These are phyloP conservation scores for Calonectria hawksworthii DNA, from an alignment of 2,329 filamentous ascomycete genomes.

Conservation along the genomic window DNA sequence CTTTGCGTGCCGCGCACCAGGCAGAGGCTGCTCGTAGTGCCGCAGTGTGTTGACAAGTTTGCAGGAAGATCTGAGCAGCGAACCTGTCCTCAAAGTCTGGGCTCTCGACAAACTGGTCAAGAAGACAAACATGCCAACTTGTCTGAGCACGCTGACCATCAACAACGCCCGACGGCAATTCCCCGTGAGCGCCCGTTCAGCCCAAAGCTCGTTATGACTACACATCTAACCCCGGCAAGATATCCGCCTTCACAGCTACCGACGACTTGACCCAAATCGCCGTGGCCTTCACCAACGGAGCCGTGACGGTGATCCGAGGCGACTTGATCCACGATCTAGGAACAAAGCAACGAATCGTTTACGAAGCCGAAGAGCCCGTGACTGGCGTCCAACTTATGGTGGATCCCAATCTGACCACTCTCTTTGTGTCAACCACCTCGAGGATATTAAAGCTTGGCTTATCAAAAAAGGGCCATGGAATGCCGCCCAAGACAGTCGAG, in stretches of 20 bases:
- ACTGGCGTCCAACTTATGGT: conserved; percentile 87
- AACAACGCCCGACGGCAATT: conserved; percentile 94
- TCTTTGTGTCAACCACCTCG: conserved; percentile 93
- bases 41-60: conserved; percentile 19
- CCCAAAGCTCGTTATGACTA: background rate
- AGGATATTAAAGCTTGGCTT: conserved; percentile 90
- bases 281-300: conserved; percentile 95
- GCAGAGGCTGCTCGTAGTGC: background rate
- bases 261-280: conserved; percentile 93
- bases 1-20: background rate
- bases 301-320: conserved; percentile 92
- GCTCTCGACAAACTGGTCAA: conserved; percentile 93
- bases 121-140: conserved; percentile 91
- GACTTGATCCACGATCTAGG: conserved; percentile 96
- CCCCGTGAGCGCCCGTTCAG: conserved; percentile 69
- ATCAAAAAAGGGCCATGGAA: conserved; percentile 89
- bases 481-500: conserved; percentile 89
- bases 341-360: conserved; percentile 92
- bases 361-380: conserved; percentile 96
- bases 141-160: conserved; percentile 86
- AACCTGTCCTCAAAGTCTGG: conserved; percentile 97
- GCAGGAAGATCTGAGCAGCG: conserved; percentile 86
- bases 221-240: conserved; percentile 58
- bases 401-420: conserved; percentile 74
- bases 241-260: conserved; percentile 89